Evolutionary conservation across 1,139 yeast species (phyloP), one percentile per base, ranked within the genome.

Genomic region (Lodderomyces beijingensis): DNA sequence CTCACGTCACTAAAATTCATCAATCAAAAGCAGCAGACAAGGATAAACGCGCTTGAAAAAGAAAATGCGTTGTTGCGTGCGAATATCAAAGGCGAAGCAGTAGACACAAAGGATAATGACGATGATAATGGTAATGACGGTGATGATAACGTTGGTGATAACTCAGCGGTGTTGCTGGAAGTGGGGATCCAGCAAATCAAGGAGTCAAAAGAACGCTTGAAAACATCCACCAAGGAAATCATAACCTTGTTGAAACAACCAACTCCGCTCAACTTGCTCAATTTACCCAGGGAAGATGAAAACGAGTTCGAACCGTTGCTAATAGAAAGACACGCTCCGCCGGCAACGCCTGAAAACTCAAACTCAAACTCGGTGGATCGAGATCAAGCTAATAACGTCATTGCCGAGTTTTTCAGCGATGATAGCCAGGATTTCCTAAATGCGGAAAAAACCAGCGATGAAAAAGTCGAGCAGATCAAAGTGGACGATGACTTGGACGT

Each of bases 181-280:
- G 54, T 67, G n/a, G 72, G 68, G 41, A 51, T 69, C 21, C 55
- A 47, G 41, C 45, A 56, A 4, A 63, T 69, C 32, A 62, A 64
- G 40, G 53, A 60, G 30, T 59, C 73, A 3, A 49, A 72, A 24
- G 51, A 55, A 31, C 68, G 61, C 36, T 55, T 69, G 34, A 58
- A 67, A 10, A 53, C 57, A 30, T 60, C 70, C 15, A 66, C 68
- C 64, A 59, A 54, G 36, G 74, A 69, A 37, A 63, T 69, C 6
- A 56, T 65, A 14, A 56, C 59, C 28, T 51, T 69, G 30, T 52
- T 69, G 28, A 60, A 62, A 40, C 58, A 67, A 5, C 74, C 73
- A 1, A 50, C 30, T 6, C 31, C 39, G 39, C 38, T 33, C 35
- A 48, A 51, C 28, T 47, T 47, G 25, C 39, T 57, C 30, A 47